Conservation (phyloP, 2,329 filamentous ascomycete genomes). For the Parastagonospora nodorum region DNA sequence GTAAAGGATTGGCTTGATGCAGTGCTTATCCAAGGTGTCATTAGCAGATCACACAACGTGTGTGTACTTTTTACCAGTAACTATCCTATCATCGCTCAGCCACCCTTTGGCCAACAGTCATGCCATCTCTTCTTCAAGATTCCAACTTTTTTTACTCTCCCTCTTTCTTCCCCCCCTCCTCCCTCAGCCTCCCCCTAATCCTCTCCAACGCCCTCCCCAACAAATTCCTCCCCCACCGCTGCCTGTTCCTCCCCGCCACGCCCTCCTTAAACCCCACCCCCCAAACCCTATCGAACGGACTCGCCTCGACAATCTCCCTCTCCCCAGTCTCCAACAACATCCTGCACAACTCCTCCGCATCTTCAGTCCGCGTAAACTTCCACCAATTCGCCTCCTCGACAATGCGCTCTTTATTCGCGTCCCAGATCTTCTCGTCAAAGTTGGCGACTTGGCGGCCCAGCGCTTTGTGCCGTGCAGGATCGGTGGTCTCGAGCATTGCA, state of each 20-base stretch:
- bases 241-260: constrained; percentile 55
- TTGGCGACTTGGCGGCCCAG: constrained; percentile 61
- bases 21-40: too few species aligned
- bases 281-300: constrained; percentile 66
- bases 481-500: constrained; percentile 54
- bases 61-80: too few species aligned
- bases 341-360: constrained; percentile 52
- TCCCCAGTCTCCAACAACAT: constrained; percentile 64
- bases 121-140: background rate
- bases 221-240: constrained; percentile 67
- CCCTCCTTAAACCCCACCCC: constrained; percentile 65
- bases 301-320: constrained; percentile 60
- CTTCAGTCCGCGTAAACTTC: constrained; percentile 60
- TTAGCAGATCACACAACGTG: too few species aligned
- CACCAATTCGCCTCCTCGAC: constrained; percentile 63
- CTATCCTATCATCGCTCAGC: background rate
- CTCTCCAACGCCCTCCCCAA: constrained; percentile 67
- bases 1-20: background rate
- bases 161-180: constrained; percentile 33
- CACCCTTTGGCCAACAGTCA: background rate
- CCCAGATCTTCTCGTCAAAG: constrained; percentile 61
- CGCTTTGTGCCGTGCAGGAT: constrained; percentile 56
- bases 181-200: constrained; percentile 59
- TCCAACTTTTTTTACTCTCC: background rate
- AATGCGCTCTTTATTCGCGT: constrained; percentile 56